Evolutionary conservation across 2,329 filamentous ascomycete genomes (phyloP), one percentile per base, ranked within the genome.

Genomic region (Aspergillus sp.): DNA sequence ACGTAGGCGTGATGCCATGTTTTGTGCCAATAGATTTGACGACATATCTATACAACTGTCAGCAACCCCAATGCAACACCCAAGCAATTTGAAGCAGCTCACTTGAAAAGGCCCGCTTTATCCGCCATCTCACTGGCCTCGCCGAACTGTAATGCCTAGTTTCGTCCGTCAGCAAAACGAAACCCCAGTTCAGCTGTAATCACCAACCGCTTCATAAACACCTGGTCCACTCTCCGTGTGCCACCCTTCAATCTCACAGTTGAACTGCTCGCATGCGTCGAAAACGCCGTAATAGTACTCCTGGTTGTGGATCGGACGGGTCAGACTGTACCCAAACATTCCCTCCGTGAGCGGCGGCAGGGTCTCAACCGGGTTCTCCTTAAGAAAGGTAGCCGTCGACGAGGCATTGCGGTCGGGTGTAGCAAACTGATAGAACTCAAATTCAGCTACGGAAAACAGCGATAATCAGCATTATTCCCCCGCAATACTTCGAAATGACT

Each of bases 311-410:
- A 93, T 85, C 0, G 93, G 90, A 21, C 92, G 83, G 9, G 90
- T 96, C 64, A 96, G 80, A 62, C 90, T 95, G 79, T 97, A 97
- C 58, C 92, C 93, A 68, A 96, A 96, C 93, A 96, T 96, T 69
- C 93, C 93, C 70, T 96, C 90, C 8, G 93, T 96, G 51, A 97
- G 78, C 23, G 89, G 81, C 0, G 91, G 91, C 8, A 96, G 83
- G n/a, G 86, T 75, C 49, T 88, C 80, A 14, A 89, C 86, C 0
- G 90, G 84, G 72, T 96, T 91, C 6, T 88, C 79, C 68, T 85
- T 82, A 39, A 96, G 84, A 73, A 90, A 96, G 7, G 82, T 77
- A 23, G 91, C 90, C 1, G 91, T 90, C 0, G 89, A 87, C 31
- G 87, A 86, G 8, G 83, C 83, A 62, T 86, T 86, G 58, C 81